These are phyloP conservation scores for Microcyclospora pomicola DNA, from an alignment of 2,329 filamentous ascomycete species.

Conservation along the genomic window DNA sequence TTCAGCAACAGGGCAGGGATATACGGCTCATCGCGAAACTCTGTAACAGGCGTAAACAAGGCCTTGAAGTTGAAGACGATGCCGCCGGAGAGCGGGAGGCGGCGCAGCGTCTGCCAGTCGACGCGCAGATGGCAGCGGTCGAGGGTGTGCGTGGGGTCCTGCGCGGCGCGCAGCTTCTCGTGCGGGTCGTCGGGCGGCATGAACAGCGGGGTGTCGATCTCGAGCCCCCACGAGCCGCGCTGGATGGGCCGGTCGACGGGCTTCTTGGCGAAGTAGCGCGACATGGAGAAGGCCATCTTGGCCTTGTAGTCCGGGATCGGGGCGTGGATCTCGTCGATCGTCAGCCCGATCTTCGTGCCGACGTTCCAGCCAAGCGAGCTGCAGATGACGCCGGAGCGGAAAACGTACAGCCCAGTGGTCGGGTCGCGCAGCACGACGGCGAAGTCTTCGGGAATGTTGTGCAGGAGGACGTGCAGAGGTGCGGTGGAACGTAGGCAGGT, in stretches of 20 bases:
- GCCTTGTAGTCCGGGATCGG: constrained; percentile 71
- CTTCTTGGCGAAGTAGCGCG: constrained; percentile 72
- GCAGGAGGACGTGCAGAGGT: constrained; percentile 56
- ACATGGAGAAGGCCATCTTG: constrained; percentile 81
- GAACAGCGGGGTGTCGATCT: constrained; percentile 61
- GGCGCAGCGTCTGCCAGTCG: constrained; percentile 77
- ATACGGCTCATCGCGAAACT: constrained; percentile 58
- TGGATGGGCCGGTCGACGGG: constrained; percentile 63
- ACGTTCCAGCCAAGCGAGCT: constrained; percentile 72
- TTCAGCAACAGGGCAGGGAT: constrained; percentile 56
- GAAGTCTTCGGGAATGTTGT: constrained; percentile 77
- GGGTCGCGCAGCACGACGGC: constrained; percentile 61
- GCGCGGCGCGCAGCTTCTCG: constrained; percentile 43
- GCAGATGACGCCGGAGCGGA: constrained; percentile 65
- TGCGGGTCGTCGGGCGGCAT: constrained; percentile 57
- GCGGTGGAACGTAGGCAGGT: constrained; percentile 47
- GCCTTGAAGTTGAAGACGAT: constrained; percentile 85
- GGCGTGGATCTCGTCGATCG: constrained; percentile 56
- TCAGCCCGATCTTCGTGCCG: constrained; percentile 56
- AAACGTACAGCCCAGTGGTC: constrained; percentile 55
- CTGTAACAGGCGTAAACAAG: constrained; percentile 59
- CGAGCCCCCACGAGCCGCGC: constrained; percentile 71
- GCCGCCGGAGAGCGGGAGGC: constrained; percentile 60
- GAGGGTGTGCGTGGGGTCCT: constrained; percentile 42
- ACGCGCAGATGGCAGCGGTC: constrained; percentile 57